Evolutionary conservation across 306 rosid genomes (phyloP), one percentile per base, ranked within the genome.

Genomic region (Inga oerstediana): DNA sequence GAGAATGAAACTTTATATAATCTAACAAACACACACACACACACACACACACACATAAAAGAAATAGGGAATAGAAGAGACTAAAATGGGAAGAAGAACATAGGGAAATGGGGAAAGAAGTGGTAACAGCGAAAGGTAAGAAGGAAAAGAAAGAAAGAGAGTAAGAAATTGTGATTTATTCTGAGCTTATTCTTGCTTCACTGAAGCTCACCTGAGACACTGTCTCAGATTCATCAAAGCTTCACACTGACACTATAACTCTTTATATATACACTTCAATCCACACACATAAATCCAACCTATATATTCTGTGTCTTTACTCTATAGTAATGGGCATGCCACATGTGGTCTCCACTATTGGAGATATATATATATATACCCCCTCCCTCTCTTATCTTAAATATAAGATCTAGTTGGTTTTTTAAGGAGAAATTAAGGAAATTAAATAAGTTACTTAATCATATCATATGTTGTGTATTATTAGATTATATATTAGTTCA

Each of bases 131-230:
- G 49, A 45, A 66, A 73, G 73, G 71, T 5, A 39, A 74, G 43
- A 32, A 65, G 20, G 72, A 64, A 66, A 81, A 78, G 59, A 71
- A 80, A 72, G 22, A 65, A 34, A 74, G 75, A 48, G 78, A 58
- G 90, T 22, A 83, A 74, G 74, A 85, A 67, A 59, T 41, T 80
- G 43, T 84, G 77, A 59, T 22, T 7, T 24, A 72, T 72, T 45
- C 22, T 72, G 34, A 74, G 84, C 82, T 79, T 64, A 67, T 65
- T 76, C 69, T 64, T 56, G 64, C 59, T 17, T 17, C 1, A 8
- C n/a, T 15, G 43, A 4, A 14, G 19, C 71, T 14, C 11, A 62
- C 17, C 59, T 45, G 69, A 72, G 37, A 37, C 81, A 83, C 70
- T 83, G 76, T 88, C 86, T 86, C 59, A 51, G 82, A 58, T 72